phyloP scores from a whole-genome alignment of 129 eudicot genomes.

The Centaurea solstitialis region DNA sequence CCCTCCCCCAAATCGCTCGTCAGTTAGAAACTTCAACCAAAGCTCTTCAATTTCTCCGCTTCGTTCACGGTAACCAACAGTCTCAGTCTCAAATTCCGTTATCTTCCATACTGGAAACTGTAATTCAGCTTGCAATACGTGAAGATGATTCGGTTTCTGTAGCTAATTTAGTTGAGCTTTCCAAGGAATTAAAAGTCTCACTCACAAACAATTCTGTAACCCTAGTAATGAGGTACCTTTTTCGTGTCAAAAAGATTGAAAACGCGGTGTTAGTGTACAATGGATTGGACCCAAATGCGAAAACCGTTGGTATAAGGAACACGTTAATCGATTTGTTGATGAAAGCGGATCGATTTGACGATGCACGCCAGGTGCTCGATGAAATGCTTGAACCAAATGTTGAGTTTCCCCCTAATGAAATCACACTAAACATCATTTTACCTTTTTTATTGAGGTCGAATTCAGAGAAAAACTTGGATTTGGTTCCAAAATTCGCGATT shows the following conservation, averaged over 20 bases:
- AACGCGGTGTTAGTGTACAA: constrained; percentile 38
- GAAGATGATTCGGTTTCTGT: constrained; percentile 25
- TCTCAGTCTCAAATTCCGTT: constrained; percentile 15
- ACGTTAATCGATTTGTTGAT: constrained; percentile 36
- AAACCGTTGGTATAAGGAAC: constrained; percentile 27
- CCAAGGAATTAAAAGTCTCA: constrained; percentile 36
- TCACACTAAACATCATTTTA: constrained; percentile 41
- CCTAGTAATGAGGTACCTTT: constrained; percentile 49
- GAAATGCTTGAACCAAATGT: constrained; percentile 59
- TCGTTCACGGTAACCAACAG: constrained; percentile 34
- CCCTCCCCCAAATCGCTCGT: constrained; percentile 58
- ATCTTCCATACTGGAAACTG: constrained; percentile 53
- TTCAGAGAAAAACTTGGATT: constrained; percentile 41
- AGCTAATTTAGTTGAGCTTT: constrained; percentile 36
- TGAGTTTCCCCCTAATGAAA: constrained; percentile 18
- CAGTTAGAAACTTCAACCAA: constrained; percentile 36
- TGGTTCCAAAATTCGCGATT: constrained; percentile 42
- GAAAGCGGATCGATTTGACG: constrained; percentile 30
- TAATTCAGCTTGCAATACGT: constrained; percentile 52
- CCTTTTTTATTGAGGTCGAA: constrained; percentile 33
- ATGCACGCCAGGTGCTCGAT: constrained; percentile 66
- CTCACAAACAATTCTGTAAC: constrained; percentile 45
- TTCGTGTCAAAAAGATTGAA: constrained; percentile 36
- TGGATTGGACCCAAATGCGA: constrained; percentile 38
- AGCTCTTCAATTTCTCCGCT: constrained; percentile 62